A percentile compares a stretch with the other conserved stretches of the same genome.
These are phyloP conservation scores for Aegle marmelos DNA, from an alignment of 345 rosid genomes.

Conservation along the genomic window DNA sequence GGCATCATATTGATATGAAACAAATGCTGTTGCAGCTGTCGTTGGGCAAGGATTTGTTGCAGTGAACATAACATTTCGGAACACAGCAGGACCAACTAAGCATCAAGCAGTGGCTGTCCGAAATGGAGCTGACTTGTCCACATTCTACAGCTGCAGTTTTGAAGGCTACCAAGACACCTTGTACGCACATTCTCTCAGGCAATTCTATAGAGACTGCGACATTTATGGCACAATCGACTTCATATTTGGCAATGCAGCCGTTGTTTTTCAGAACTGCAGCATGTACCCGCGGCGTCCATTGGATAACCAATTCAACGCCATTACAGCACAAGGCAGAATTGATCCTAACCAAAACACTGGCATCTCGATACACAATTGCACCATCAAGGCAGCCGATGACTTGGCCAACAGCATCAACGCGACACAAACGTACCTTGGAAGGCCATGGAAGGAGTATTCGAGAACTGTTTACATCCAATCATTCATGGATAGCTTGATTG, in stretches of 20 bases:
- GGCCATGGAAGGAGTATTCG: constrained; percentile 44
- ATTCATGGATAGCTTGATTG: constrained; percentile 21
- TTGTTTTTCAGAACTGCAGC: constrained; percentile 28
- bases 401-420: constrained; percentile 18
- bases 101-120: constrained; percentile 37
- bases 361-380: constrained; percentile 32
- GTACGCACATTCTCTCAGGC: constrained; percentile 35
- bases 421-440: constrained; percentile 21
- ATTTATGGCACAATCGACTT: constrained; percentile 35
- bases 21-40: constrained; percentile 22
- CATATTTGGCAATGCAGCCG: constrained; percentile 41
- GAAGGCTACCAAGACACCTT: constrained; percentile 41
- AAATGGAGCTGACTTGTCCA: constrained; percentile 32
- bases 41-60: constrained; percentile 33
- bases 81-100: constrained; percentile 34
- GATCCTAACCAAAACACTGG: constrained; percentile 42
- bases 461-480: constrained; percentile 34
- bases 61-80: constrained; percentile 31
- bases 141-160: constrained; percentile 14
- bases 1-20: background rate
- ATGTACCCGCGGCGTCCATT: constrained; percentile 24
- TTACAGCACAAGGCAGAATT: constrained; percentile 37
- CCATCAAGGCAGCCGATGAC: constrained; percentile 16
- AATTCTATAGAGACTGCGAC: constrained; percentile 35
- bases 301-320: constrained; percentile 21